A percentile compares a stretch with the other conserved stretches of the same genome.
These are phyloP conservation scores for Melampsora americana DNA, from an alignment of 1,284 basidiomycete genomes.

Conservation along the genomic window DNA sequence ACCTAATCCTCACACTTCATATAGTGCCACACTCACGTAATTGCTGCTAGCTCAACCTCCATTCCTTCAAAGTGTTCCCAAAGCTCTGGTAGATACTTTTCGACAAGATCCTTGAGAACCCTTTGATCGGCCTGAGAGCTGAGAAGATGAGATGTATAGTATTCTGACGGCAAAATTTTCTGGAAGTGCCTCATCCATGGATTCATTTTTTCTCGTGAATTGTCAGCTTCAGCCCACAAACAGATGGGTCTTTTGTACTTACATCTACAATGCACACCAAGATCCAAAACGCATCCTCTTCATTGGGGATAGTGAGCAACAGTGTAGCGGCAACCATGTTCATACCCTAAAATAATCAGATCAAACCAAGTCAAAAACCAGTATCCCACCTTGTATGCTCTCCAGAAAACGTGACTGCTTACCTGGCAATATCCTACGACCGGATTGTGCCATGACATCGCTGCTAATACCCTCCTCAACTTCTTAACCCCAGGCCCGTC, in stretches of 20 bases:
- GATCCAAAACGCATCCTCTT: slow-evolving; percentile 97
- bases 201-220: slow-evolving; percentile 2
- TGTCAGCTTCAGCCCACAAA: neutral
- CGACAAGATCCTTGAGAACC: slow-evolving; percentile 81
- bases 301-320: slow-evolving; percentile 75
- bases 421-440: slow-evolving; percentile 55
- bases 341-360: slow-evolving; percentile 23
- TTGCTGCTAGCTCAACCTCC: slow-evolving; percentile 83
- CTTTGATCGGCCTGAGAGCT: slow-evolving; percentile 90
- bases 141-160: slow-evolving; percentile 55
- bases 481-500: slow-evolving; percentile 91
- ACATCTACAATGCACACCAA: slow-evolving; percentile 82
- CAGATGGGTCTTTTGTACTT: slow-evolving; percentile 56
- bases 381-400: neutral
- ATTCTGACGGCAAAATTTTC: slow-evolving; percentile 56
- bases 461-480: slow-evolving; percentile 78
- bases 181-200: slow-evolving; percentile 26
- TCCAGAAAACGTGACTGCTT: neutral
- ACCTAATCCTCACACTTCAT: neutral
- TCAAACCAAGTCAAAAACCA: neutral
- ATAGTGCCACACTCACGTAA: slow-evolving; percentile 60
- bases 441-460: slow-evolving; percentile 72
- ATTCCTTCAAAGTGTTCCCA: slow-evolving; percentile 71
- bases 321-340: slow-evolving; percentile 75
- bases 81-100: slow-evolving; percentile 71